Conservation (phyloP, 768 basidiomycete genomes). For the Amanita thiersii region DNA sequence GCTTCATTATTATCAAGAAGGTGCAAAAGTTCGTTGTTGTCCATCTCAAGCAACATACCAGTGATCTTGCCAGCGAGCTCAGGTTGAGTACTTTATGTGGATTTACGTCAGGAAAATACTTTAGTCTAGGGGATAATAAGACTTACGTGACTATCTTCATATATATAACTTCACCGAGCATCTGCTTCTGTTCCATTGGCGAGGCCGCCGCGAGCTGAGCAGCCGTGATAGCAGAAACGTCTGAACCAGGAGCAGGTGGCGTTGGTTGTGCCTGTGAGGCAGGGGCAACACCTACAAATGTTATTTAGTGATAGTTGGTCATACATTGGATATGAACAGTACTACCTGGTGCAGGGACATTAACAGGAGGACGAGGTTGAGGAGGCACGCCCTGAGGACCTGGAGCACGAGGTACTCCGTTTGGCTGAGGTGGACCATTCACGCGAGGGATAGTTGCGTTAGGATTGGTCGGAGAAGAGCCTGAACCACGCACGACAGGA, state of each 20-base stretch:
- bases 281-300: conserved; percentile 17
- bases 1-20: conserved; percentile 78
- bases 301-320: background rate
- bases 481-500: conserved; percentile 59
- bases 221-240: conserved; percentile 36
- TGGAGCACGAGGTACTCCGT: conserved; percentile 43
- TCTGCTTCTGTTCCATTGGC: conserved; percentile 94
- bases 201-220: conserved; percentile 50
- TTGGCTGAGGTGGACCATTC: conserved; percentile 50
- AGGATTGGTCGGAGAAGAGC: conserved; percentile 59
- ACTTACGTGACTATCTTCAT: conserved; percentile 80
- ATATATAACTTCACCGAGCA: conserved; percentile 95
- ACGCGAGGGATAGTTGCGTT: conserved; percentile 59
- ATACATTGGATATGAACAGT: background rate
- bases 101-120: no score
- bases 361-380: conserved; percentile 29
- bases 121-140: conserved; percentile 8
- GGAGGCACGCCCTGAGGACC: conserved; percentile 28
- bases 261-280: conserved; percentile 31
- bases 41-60: conserved; percentile 99
- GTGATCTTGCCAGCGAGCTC: conserved; percentile 98
- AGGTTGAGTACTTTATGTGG: conserved; percentile 58
- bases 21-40: conserved; percentile 86
- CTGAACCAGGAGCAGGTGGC: conserved; percentile 27
- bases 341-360: conserved; percentile 27